Evolutionary conservation across 805 yeast species (phyloP), one percentile per base, ranked within the genome.

Genomic region (Tetrapisispora namnaoensis): DNA sequence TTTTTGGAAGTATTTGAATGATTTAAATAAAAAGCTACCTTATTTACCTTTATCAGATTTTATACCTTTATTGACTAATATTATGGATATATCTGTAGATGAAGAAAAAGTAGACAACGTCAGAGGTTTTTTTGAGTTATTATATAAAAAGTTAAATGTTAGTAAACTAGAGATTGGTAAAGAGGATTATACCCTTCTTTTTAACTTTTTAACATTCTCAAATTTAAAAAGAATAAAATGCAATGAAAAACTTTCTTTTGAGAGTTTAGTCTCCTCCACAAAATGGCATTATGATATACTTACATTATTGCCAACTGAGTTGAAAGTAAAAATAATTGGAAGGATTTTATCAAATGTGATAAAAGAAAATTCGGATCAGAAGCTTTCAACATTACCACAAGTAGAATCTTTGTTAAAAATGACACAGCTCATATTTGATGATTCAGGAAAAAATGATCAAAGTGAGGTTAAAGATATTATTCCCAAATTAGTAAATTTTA

Each of bases 1-100:
- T n/a, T 83, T 89, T 61, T 82, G 91, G 82, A 65, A 68, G 8
- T 86, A 85, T 61, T 74, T 85, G 50, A 63, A 72, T 34, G 75
- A 74, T 42, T 61, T 88, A 36, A 72, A 74, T 48, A 71, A 77
- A 44, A 65, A 73, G 10, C 78, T 82, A 51, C 82, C 86, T 0
- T 82, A 79, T 43, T 65, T 88, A n/a, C 71, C 88, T 0, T 60
- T 76, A 18, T 80, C 76, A 28, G 93, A 86, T 51, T 78, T 78
- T 49, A 74, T 86, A 9, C 72, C 76, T 1, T 71, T 89, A 21
- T 69, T 87, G 24, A 51, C 50, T 30, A 49, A 53, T 30, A 37
- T 42, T 17, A 42, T 32, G 43, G 34, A 36, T 32, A 27, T 42
- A 17, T 37, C 45, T 28, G n/a, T 37, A 11, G 37, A 36, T 32